Conservation (phyloP, 345 rosid genomes). For the Lepidium aucheri region DNA sequence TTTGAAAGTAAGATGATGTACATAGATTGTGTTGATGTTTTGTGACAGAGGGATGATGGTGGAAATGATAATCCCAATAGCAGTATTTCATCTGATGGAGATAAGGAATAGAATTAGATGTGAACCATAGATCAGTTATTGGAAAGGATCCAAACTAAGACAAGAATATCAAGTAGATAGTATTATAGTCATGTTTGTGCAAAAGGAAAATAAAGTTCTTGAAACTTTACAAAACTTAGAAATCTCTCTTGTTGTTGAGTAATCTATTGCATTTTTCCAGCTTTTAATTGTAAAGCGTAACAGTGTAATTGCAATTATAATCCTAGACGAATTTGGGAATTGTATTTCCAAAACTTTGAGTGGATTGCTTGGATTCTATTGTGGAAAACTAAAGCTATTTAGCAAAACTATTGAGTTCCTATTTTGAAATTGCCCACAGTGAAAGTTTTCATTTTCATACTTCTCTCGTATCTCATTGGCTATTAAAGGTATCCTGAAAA, state of each 20-base stretch:
- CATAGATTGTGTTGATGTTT: not conserved
- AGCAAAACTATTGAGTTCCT: no score
- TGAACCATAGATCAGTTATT: not conserved
- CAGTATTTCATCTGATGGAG: conserved; percentile 8
- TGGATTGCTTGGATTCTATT: conserved; percentile 24
- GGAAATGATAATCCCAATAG: conserved; percentile 23
- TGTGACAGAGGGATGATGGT: conserved; percentile 30
- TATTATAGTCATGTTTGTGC: not conserved
- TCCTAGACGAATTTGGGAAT: not conserved
- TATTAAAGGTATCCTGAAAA: no score
- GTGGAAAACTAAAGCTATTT: no score
- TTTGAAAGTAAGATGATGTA: not conserved
- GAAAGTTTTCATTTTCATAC: no score
- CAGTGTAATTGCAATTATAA: not conserved
- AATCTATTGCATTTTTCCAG: not conserved
- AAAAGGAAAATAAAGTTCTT: not conserved
- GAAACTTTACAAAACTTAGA: not conserved
- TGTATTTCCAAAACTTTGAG: conserved; percentile 11
- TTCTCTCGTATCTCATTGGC: no score
- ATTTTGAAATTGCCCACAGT: no score
- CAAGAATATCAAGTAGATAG: not conserved
- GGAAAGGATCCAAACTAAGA: not conserved
- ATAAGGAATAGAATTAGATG: not conserved
- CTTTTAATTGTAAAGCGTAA: not conserved
- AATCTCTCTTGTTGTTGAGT: not conserved